Evolutionary conservation across 345 rosid genomes (phyloP).

Genomic region (Carallia brachiata): DNA sequence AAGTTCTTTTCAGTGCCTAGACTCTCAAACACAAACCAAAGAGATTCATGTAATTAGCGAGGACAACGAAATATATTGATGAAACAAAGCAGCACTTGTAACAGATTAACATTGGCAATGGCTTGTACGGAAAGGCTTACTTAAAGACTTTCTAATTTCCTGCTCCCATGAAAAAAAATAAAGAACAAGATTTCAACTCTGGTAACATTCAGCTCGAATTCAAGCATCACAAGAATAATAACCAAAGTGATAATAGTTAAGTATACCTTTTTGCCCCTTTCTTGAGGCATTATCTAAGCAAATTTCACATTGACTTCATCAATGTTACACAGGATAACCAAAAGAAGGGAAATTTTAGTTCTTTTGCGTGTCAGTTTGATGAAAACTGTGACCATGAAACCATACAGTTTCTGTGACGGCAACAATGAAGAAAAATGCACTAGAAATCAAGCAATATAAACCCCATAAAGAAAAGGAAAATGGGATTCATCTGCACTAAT

Average conservation of each 20-base stretch:
- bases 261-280: constrained; percentile 32
- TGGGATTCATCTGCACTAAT: no score
- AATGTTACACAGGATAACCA: constrained; percentile 8
- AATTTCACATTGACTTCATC: constrained; percentile 30
- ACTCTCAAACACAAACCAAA: constrained; percentile 21
- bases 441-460: no score
- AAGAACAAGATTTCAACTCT: background rate
- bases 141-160: constrained; percentile 38
- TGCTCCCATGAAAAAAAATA: constrained; percentile 8
- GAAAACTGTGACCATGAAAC: background rate
- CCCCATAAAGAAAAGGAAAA: no score
- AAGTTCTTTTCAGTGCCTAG: constrained; percentile 31
- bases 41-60: background rate
- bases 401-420: no score
- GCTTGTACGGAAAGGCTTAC: constrained; percentile 16
- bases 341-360: background rate
- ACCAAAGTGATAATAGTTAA: background rate
- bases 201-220: background rate
- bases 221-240: background rate
- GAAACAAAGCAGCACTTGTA: background rate
- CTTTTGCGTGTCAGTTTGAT: background rate
- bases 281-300: constrained; percentile 31
- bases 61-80: background rate
- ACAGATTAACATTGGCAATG: background rate
- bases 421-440: no score